These are phyloP conservation scores for Ogataea nakhonphanomensis DNA, from an alignment of 805 yeast genomes.

Conservation along the genomic window DNA sequence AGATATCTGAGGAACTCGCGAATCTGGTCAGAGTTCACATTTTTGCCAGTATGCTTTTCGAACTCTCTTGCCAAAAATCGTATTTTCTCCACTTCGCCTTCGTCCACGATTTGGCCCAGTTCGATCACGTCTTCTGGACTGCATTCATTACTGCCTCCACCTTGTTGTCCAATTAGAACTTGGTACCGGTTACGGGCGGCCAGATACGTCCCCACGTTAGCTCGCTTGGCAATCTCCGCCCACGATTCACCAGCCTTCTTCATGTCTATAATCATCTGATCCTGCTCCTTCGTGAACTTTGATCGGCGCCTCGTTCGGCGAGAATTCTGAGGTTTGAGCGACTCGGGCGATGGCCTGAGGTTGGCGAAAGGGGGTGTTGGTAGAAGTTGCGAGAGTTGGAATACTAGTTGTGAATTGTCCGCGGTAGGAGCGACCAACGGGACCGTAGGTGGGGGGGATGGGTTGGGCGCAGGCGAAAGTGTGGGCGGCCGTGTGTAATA, in stretches of 20 bases:
- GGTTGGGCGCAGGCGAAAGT: slow-evolving; percentile 2
- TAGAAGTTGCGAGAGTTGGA: slow-evolving; percentile 24
- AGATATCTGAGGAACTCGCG: slow-evolving; percentile 50
- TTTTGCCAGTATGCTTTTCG: slow-evolving; percentile 49
- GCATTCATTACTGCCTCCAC: slow-evolving; percentile 68
- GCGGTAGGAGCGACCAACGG: slow-evolving; percentile 10
- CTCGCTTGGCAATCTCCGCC: slow-evolving; percentile 67
- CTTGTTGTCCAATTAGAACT: slow-evolving; percentile 79
- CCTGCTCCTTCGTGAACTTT: slow-evolving; percentile 70
- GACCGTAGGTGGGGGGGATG: slow-evolving; percentile 7
- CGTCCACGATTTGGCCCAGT: slow-evolving; percentile 55
- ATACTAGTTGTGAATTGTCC: slow-evolving; percentile 23
- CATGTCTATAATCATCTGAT: slow-evolving; percentile 55
- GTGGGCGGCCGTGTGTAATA: slow-evolving; percentile 4
- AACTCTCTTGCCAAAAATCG: slow-evolving; percentile 59
- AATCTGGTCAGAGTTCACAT: slow-evolving; percentile 50
- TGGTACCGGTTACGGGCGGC: slow-evolving; percentile 79
- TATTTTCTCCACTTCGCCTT: slow-evolving; percentile 72
- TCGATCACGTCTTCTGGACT: slow-evolving; percentile 49
- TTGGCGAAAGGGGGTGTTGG: slow-evolving; percentile 30
- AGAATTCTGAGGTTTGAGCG: slow-evolving; percentile 25
- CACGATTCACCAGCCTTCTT: slow-evolving; percentile 64
- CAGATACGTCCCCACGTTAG: slow-evolving; percentile 60
- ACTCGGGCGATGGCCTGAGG: slow-evolving; percentile 19
- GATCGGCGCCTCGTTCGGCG: slow-evolving; percentile 58